phyloP scores from a whole-genome alignment of 805 yeast species.

The Brettanomyces bruxellensis region DNA sequence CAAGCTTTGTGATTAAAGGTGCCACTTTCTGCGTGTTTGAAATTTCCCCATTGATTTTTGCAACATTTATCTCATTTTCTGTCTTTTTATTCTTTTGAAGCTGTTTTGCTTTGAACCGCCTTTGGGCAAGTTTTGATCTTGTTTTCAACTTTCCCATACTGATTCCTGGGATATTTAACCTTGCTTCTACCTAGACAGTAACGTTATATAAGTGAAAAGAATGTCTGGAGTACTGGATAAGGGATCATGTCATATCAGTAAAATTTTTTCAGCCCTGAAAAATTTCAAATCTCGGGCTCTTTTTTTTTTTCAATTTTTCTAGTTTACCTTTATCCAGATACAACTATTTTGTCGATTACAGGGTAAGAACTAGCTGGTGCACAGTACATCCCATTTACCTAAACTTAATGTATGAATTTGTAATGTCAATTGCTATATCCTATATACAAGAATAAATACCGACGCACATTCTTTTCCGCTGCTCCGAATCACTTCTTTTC shows the following conservation, averaged over 20 bases:
- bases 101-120: conserved; percentile 12
- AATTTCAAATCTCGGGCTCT: background rate
- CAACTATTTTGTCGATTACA: background rate
- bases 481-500: background rate
- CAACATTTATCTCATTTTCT: conserved; percentile 3
- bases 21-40: conserved; percentile 38
- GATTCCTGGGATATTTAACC: background rate
- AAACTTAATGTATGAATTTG: no score
- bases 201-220: background rate
- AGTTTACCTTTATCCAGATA: background rate
- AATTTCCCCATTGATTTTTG: conserved; percentile 24
- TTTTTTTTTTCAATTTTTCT: background rate
- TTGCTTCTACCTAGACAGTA: no score
- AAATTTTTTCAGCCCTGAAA: background rate
- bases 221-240: background rate
- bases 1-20: conserved; percentile 60
- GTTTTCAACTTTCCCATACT: conserved; percentile 71
- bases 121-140: conserved; percentile 42
- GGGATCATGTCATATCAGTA: background rate
- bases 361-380: no score
- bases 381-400: no score
- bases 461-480: background rate
- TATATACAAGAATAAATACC: no score
- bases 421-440: no score
- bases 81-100: background rate